Base-by-base conservation (phyloP, 1,284 basidiomycete genomes). In the Sporisorium sorghi region DNA sequence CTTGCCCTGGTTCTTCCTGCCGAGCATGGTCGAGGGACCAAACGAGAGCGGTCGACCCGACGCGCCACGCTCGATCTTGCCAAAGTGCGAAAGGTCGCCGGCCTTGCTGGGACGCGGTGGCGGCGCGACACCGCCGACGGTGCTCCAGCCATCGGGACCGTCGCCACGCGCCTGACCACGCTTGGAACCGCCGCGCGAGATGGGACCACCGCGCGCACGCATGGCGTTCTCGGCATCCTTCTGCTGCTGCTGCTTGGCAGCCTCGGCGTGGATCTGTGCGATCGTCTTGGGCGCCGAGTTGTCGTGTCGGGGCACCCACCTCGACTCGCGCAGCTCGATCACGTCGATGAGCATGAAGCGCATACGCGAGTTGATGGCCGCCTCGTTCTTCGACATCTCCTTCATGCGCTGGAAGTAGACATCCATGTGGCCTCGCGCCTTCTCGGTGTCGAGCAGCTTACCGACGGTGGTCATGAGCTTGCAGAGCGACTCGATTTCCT, bases 261-360 rank as follows among this genome's bases (percentile, higher is more conserved):
- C 83, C 56, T 89, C 88, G 85, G 94, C 91, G 82, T 96, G 94
- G 43, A 97, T 89, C 79, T 94, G 91, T 49, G 93, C 92, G 75
- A 97, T 90, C 5, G 94, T 95, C 56, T 92, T 89, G 17, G 95
- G 92, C n/a, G 91, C 92, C 51, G 90, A 89, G 48, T 91, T 88
- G 67, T 87, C 87, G 79, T 90, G 90, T 60, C 93, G 90, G 47
- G 89, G 86, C 48, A 90, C 84, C 96, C 96, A 99, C 80, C 90
- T 90, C 62, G 90, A 89, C 51, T 89, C 88, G 44, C 95, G 91
- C 42, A 97, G 88, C 85, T 98, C 96, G 74, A 96, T 89, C 44
- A 97, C 88, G 85, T 94, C 93, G 91, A 93, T 89, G 64, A 98
- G 88, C 94, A 97, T 97, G 87, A 93, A 97, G 64, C 91, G 90